These are phyloP conservation scores for Amaranthus hypochondriacus DNA, from an alignment of 148 eudicot genomes.

Conservation along the genomic window DNA sequence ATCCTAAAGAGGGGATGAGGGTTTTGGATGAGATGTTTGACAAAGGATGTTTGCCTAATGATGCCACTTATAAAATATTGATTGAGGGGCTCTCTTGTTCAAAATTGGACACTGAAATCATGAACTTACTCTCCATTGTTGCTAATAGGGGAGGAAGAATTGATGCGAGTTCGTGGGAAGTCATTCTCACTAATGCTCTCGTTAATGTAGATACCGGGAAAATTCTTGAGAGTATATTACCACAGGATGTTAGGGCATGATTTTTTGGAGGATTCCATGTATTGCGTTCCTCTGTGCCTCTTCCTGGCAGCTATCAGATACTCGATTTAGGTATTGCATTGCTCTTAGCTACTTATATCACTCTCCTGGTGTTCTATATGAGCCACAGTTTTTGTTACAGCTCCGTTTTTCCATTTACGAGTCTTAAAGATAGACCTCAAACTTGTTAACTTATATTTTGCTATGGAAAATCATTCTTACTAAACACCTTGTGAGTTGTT, in stretches of 20 bases:
- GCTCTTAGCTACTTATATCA: neutral
- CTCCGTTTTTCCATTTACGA: too few relatives aligned
- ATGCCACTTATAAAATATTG: conserved; percentile 53
- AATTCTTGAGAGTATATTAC: conserved; percentile 27
- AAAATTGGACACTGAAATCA: conserved; percentile 36
- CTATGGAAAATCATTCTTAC: too few relatives aligned
- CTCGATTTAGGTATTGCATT: neutral
- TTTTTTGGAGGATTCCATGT: neutral
- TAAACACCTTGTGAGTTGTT: too few relatives aligned
- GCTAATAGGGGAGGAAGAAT: conserved; percentile 32
- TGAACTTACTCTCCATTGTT: conserved; percentile 37
- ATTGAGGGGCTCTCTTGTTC: conserved; percentile 48
- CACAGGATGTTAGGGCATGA: conserved; percentile 6
- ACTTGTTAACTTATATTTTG: too few relatives aligned
- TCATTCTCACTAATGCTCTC: conserved; percentile 36
- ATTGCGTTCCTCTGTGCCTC: neutral
- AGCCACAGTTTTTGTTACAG: too few relatives aligned
- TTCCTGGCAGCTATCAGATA: too few relatives aligned
- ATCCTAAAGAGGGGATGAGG: conserved; percentile 61
- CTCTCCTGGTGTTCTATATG: neutral
- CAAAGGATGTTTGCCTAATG: conserved; percentile 52
- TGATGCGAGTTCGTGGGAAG: conserved; percentile 46
- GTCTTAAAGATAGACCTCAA: too few relatives aligned
- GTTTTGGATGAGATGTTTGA: conserved; percentile 74
- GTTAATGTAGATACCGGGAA: conserved; percentile 24